Base-by-base conservation (phyloP, 2,329 filamentous ascomycete species). In the Fusarium phyllophilum region DNA sequence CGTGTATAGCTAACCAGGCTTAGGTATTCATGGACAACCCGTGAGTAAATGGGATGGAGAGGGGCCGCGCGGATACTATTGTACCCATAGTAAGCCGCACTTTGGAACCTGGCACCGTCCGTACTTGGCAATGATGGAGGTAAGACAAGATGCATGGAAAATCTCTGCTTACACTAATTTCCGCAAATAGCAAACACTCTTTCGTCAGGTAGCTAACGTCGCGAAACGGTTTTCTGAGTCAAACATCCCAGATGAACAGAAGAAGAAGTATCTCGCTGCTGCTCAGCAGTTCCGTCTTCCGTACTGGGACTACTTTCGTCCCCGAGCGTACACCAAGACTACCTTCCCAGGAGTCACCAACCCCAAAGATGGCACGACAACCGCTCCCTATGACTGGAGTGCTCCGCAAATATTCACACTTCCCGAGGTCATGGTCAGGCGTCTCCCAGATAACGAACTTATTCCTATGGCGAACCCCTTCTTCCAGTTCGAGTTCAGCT, bases 1-100 rank as follows among this genome's bases (percentile, higher is more conserved):
- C 20, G 5, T 6, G 13, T 22, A 12, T 2, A 0, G 10, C 45
- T 31, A 0, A 49, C 29, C 10, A 9, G 14, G 2, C 0, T 0
- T 9, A 49, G 46, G 46, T 1, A 49, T 49, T 33, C 46, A 49
- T n/a, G 46, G 46, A 13, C 29, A 0, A 13, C 46, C 46, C 3
- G 0, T 33, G 29, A 9, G 1, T 6, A 0, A 0, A 0, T 49
- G 46, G 46, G 46, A 49, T 49, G 3, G 3, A 4, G 45, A 3
- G 14, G 26, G 45, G 0, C 0, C 0, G 0, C 7, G 3, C 6
- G 46, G 29, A 18, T 49, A 9, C 1, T 49, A 49, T 6, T 49
- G 46, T 49, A 0, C 29, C 22, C 46, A 49, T 5, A 2, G 0
- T 0, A 0, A 5, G 5, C 10, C 46, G 22, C 0, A 33, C 3